Conservation (phyloP, 1,139 yeast genomes). For the Saccharomyces hybrid region DNA sequence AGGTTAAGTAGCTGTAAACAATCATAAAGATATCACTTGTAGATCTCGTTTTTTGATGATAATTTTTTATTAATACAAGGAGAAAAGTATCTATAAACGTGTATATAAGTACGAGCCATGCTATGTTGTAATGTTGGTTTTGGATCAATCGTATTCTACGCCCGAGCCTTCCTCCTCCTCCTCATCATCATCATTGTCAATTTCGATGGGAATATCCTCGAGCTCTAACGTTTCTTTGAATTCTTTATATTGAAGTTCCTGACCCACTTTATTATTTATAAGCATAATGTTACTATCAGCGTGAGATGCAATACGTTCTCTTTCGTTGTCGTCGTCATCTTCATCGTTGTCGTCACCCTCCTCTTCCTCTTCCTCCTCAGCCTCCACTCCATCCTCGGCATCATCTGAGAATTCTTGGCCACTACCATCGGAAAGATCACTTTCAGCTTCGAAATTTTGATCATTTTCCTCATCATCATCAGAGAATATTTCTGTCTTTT, state of each 20-base stretch:
- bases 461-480: slow-evolving; percentile 35
- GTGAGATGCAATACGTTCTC: too few relatives aligned
- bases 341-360: too few relatives aligned
- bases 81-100: neutral
- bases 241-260: slow-evolving; percentile 5
- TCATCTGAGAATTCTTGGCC: slow-evolving; percentile 32
- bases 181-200: slow-evolving; percentile 30
- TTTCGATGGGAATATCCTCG: slow-evolving; percentile 25
- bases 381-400: slow-evolving; percentile 25
- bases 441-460: slow-evolving; percentile 31
- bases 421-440: slow-evolving; percentile 34
- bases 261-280: neutral
- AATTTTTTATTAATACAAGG: too few relatives aligned
- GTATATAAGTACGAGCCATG: neutral
- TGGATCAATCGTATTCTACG: slow-evolving; percentile 32
- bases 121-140: neutral
- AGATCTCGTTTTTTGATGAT: too few relatives aligned
- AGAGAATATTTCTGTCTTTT: slow-evolving; percentile 31
- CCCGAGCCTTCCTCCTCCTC: slow-evolving; percentile 40
- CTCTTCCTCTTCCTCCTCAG: slow-evolving; percentile 22
- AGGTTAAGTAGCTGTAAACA: slow-evolving; percentile 3
- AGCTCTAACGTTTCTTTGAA: slow-evolving; percentile 15
- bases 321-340: too few relatives aligned
- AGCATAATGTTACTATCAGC: neutral
- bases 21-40: too few relatives aligned